phyloP scores from a whole-genome alignment of 2,329 filamentous ascomycete species.

The Cladorrhinum sp. region DNA sequence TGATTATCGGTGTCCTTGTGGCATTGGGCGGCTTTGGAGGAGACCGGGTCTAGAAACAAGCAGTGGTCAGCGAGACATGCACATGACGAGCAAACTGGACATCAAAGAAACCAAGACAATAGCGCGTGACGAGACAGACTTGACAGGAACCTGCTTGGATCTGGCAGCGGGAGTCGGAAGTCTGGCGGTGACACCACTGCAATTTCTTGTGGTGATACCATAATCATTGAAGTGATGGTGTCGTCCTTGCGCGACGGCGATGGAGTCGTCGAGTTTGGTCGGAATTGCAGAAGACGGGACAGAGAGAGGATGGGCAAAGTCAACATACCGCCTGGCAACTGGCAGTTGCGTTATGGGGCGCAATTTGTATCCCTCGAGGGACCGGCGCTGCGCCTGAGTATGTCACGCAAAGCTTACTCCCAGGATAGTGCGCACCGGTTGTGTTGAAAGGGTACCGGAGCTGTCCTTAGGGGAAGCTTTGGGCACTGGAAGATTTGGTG shows the following conservation, averaged over 20 bases:
- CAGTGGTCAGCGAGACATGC: slow-evolving; percentile 8
- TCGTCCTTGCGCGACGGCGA: neutral
- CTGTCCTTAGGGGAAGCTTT: slow-evolving; percentile 2
- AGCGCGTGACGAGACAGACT: slow-evolving; percentile 2
- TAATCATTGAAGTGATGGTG: neutral
- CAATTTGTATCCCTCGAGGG: slow-evolving; percentile 6
- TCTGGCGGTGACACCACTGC: neutral
- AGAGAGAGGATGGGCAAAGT: neutral
- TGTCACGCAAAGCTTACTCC: slow-evolving; percentile 19
- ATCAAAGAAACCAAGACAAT: neutral
- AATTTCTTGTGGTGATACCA: slow-evolving; percentile 2
- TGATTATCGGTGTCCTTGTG: slow-evolving; percentile 33
- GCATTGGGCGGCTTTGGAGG: slow-evolving; percentile 19
- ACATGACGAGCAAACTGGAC: neutral
- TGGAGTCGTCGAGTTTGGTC: neutral
- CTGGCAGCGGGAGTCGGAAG: neutral
- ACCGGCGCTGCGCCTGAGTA: slow-evolving; percentile 14
- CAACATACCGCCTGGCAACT: slow-evolving; percentile 15
- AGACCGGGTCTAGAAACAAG: neutral
- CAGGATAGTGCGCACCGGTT: neutral
- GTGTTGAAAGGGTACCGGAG: slow-evolving; percentile 8
- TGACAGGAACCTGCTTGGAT: slow-evolving; percentile 3
- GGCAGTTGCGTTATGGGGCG: slow-evolving; percentile 8
- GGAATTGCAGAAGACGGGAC: neutral
- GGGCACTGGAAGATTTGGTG: neutral